phyloP scores from a whole-genome alignment of 1,139 yeast species.

The Citeromyces hawaiiensis region DNA sequence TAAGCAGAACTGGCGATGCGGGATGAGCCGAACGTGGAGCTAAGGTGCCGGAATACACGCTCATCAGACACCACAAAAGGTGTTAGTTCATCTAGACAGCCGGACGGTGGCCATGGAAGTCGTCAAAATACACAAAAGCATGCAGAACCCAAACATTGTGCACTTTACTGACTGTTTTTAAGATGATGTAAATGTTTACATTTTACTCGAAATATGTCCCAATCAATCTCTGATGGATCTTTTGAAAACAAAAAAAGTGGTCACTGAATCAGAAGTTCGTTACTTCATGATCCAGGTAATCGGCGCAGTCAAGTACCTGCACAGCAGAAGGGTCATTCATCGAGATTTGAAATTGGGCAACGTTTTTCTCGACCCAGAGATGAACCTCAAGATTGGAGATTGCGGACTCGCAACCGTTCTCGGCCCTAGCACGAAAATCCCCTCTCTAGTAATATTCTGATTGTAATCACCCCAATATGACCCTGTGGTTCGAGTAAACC shows the following conservation, averaged over 20 bases:
- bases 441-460: too few relatives aligned
- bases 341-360: constrained; percentile 92
- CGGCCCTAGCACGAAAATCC: too few relatives aligned
- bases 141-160: constrained; percentile 83
- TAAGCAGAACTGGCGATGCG: too few relatives aligned
- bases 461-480: too few relatives aligned
- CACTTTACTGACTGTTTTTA: constrained; percentile 91
- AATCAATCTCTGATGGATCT: constrained; percentile 90
- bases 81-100: too few relatives aligned
- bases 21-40: too few relatives aligned
- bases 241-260: constrained; percentile 65
- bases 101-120: too few relatives aligned
- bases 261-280: constrained; percentile 88
- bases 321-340: constrained; percentile 86
- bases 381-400: constrained; percentile 92
- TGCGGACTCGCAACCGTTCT: constrained; percentile 91
- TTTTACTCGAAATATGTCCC: constrained; percentile 86
- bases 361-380: constrained; percentile 81
- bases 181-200: constrained; percentile 87
- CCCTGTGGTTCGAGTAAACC: too few relatives aligned
- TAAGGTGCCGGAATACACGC: too few relatives aligned
- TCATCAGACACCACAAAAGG: too few relatives aligned
- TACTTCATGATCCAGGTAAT: constrained; percentile 83
- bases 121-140: constrained; percentile 87
- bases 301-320: constrained; percentile 90